Conservation (phyloP, 805 yeast genomes). For the Kuraishia borneana region DNA sequence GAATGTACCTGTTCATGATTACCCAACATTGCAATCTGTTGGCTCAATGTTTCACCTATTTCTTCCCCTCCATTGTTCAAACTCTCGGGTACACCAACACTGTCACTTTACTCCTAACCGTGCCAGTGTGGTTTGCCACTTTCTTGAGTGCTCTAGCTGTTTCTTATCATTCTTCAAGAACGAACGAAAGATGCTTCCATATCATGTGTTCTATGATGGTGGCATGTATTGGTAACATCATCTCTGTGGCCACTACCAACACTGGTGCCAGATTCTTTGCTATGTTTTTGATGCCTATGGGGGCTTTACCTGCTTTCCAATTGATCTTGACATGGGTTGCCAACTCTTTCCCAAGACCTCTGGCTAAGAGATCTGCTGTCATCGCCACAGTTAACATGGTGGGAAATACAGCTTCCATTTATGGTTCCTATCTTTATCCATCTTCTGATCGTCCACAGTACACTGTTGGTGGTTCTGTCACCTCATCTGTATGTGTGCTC, state of each 20-base stretch:
- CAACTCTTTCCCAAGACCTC: constrained; percentile 45
- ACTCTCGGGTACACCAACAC: constrained; percentile 40
- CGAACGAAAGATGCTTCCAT: constrained; percentile 45
- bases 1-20: not conserved
- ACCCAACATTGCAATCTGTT: constrained; percentile 1
- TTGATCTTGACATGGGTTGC: constrained; percentile 45
- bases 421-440: constrained; percentile 44
- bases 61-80: constrained; percentile 49
- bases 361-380: constrained; percentile 47
- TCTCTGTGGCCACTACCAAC: constrained; percentile 37
- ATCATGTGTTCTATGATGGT: constrained; percentile 29
- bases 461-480: constrained; percentile 18
- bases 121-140: constrained; percentile 45
- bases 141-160: constrained; percentile 21
- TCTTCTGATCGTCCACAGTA: constrained; percentile 32
- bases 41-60: constrained; percentile 17
- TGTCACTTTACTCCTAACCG: constrained; percentile 43
- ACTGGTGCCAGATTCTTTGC: constrained; percentile 49
- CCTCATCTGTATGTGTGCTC: constrained; percentile 8
- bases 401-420: constrained; percentile 44
- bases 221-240: constrained; percentile 33
- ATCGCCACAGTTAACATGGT: constrained; percentile 45
- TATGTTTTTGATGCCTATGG: constrained; percentile 49
- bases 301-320: constrained; percentile 42
- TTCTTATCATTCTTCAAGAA: constrained; percentile 45